Evolutionary conservation across 441 rosid species (phyloP).

Genomic region (Cnidoscolus chayamansa): DNA sequence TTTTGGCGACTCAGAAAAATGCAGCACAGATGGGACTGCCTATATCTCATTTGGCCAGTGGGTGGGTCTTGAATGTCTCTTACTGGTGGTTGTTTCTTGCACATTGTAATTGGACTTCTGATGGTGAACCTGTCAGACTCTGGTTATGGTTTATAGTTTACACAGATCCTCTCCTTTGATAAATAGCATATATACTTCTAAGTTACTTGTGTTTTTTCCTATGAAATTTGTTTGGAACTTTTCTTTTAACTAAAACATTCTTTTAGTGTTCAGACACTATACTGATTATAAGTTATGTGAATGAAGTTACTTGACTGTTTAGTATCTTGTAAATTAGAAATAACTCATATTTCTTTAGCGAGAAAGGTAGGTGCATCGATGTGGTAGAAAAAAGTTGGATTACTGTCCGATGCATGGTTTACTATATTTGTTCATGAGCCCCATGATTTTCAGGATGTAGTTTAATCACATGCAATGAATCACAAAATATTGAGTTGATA

Average conservation of each 20-base stretch:
- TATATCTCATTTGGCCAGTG: constrained; percentile 98
- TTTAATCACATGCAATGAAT: background rate
- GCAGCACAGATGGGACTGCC: constrained; percentile 84
- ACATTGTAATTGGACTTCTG: constrained; percentile 1
- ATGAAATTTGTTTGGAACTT: background rate
- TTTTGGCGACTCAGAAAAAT: constrained; percentile 74
- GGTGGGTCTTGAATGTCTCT: constrained; percentile 42
- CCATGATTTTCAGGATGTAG: background rate
- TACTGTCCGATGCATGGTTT: background rate
- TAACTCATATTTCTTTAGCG: background rate
- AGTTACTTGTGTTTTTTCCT: background rate
- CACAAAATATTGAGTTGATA: background rate
- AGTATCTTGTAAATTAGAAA: background rate
- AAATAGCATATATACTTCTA: background rate
- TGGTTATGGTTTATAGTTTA: background rate
- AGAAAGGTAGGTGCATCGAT: too few relatives aligned
- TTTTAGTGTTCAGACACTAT: background rate
- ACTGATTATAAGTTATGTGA: background rate
- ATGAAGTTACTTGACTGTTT: background rate
- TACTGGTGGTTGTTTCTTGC: constrained; percentile 5
- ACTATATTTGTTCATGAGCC: constrained; percentile 4
- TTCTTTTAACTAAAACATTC: background rate
- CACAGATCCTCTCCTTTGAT: background rate
- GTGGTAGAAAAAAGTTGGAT: background rate
- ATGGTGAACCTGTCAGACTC: background rate